Base-by-base conservation (phyloP, 2,329 filamentous ascomycete genomes). In the Orbilia oligospora region DNA sequence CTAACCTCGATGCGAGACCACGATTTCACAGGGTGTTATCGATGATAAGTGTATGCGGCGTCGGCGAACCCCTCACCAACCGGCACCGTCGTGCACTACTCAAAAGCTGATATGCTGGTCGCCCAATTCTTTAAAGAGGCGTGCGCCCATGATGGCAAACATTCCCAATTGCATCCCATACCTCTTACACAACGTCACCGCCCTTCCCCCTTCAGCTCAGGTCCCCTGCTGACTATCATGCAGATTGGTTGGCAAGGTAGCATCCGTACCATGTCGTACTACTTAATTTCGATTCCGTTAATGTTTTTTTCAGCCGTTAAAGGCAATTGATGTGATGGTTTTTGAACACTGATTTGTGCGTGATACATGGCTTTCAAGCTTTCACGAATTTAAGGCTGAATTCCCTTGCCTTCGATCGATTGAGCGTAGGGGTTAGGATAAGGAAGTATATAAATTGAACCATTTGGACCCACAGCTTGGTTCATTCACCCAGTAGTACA, bases 111-210 rank as follows among this genome's bases (percentile, higher is more conserved):
- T 2, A 33, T 30, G 16, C 49, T 5, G 48, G 20, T 27, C 27
- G n/a, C 44, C 24, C 53, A 18, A 38, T 33, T 33, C 33, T 38
- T 20, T 16, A n/a, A n/a, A 20, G 2, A 22, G 38, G 38, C 33
- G 55, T 22, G 22, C 38, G 36, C 65, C 36, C 9, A 24, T 41
- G 36, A 48, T 27, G 66, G 22, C 66, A 58, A 63, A 51, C 67
- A 71, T 63, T 71, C 67, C n/a, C 67, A 71, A 46, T 68, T 56
- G 48, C 65, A 18, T 27, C 30, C 51, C 46, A 9, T 27, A 14
- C 27, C 27, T 6, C 51, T 68, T 41, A 55, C 30, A 55, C 71
- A 53, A 75, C 71, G 71, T 75, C 71, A 75, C 71, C 18, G 44
- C 1, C 55, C 44, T 63, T 30, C 27, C 27, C 36, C 36, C 61